These are phyloP conservation scores for Maudiozyma turicensis DNA, from an alignment of 805 yeast species.

Conservation along the genomic window DNA sequence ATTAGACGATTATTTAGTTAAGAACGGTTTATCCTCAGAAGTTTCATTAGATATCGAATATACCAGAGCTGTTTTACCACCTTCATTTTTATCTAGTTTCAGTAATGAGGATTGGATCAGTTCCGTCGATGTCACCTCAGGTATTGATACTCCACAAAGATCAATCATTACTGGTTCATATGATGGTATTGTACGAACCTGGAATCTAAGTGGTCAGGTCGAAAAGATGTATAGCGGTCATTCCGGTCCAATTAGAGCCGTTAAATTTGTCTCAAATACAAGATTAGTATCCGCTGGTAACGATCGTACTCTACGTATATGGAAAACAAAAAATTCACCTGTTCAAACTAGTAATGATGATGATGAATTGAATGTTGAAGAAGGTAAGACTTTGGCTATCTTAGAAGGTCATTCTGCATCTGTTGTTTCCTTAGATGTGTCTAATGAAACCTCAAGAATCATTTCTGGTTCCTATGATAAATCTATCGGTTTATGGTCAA, in stretches of 20 bases:
- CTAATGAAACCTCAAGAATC: conserved; percentile 45
- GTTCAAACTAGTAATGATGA: conserved; percentile 21
- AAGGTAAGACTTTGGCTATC: conserved; percentile 72
- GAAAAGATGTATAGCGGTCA: conserved; percentile 81
- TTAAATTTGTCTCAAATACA: conserved; percentile 66
- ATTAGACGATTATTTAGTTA: conserved; percentile 65
- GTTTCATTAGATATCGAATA: conserved; percentile 73
- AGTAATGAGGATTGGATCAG: conserved; percentile 95
- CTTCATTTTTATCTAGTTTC: conserved; percentile 81
- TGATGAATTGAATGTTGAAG: conserved; percentile 42
- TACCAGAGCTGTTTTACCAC: conserved; percentile 87
- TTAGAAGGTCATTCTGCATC: conserved; percentile 86
- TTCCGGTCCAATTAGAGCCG: conserved; percentile 75
- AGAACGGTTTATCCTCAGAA: conserved; percentile 76
- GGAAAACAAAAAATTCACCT: conserved; percentile 54
- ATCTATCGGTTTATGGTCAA: conserved; percentile 80
- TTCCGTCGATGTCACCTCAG: conserved; percentile 35
- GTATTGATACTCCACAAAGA: conserved; percentile 32
- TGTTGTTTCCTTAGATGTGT: conserved; percentile 66
- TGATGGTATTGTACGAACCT: conserved; percentile 89
- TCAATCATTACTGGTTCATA: conserved; percentile 72
- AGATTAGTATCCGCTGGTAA: conserved; percentile 78
- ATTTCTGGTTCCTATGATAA: conserved; percentile 80
- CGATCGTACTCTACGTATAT: conserved; percentile 79
- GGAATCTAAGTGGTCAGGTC: conserved; percentile 72